These are phyloP conservation scores for Cercospora sp. DNA, from an alignment of 2,329 filamentous ascomycete genomes.

Conservation along the genomic window DNA sequence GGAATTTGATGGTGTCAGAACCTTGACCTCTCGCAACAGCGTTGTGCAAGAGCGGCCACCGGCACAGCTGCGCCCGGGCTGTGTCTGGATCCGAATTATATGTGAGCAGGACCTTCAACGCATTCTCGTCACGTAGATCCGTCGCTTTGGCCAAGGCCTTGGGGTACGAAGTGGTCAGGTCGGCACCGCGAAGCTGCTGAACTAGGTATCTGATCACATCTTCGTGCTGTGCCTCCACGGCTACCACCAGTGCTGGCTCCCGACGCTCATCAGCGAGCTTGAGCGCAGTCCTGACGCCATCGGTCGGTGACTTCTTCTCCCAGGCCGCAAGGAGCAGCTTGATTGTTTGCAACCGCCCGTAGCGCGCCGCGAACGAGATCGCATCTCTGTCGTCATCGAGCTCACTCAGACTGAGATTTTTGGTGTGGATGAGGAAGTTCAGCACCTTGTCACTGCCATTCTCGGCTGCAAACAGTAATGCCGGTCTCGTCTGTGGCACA, in stretches of 20 bases:
- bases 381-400: background rate
- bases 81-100: background rate
- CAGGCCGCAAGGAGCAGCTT: background rate
- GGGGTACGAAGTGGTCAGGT: background rate
- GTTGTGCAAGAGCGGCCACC: background rate
- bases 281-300: background rate
- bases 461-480: background rate
- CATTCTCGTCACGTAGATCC: background rate
- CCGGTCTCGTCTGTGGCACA: background rate
- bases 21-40: too few species aligned
- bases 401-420: background rate
- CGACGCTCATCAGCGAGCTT: background rate
- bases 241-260: background rate
- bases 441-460: background rate
- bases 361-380: background rate
- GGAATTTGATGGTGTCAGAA: background rate
- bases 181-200: background rate
- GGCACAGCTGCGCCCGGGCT: background rate
- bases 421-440: background rate
- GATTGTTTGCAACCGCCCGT: background rate
- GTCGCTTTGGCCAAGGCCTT: background rate
- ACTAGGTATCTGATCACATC: background rate
- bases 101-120: background rate
- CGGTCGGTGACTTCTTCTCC: background rate
- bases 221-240: background rate